phyloP scores from a whole-genome alignment of 2,329 filamentous ascomycete genomes.

The Trichoderma sp. region DNA sequence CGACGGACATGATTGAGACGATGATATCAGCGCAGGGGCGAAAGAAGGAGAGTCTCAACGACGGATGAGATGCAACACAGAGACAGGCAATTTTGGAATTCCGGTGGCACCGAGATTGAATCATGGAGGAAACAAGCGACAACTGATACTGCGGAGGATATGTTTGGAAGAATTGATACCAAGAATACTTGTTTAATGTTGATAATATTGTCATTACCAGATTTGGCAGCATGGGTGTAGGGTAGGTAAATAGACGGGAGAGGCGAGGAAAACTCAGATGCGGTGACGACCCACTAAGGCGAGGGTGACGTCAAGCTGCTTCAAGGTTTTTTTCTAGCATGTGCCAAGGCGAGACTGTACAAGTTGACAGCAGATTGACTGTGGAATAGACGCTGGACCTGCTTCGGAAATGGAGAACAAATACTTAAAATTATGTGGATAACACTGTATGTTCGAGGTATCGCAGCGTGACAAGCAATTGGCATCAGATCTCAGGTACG shows the following conservation, averaged over 20 bases:
- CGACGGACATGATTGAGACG: slow-evolving; percentile 22
- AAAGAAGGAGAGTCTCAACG: neutral
- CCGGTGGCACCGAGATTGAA: neutral
- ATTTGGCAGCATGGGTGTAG: neutral
- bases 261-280: neutral
- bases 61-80: neutral
- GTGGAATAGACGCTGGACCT: neutral
- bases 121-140: neutral
- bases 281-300: slow-evolving; percentile 1
- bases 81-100: too few relatives aligned
- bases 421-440: neutral
- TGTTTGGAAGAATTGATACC: neutral
- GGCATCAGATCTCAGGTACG: neutral
- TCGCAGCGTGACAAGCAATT: neutral
- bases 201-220: neutral
- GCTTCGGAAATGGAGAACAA: neutral
- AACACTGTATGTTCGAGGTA: neutral
- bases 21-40: slow-evolving; percentile 1
- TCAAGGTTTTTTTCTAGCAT: neutral
- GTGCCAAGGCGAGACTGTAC: neutral
- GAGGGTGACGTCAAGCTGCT: slow-evolving; percentile 18
- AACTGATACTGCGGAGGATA: neutral
- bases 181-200: neutral
- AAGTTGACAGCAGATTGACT: neutral
- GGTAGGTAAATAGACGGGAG: neutral